Percentiles rank a stretch among this genome's conserved stretches.
Evolutionary conservation across 1,139 yeast genomes (phyloP).

Genomic region (Lodderomyces oxycetoniae): DNA sequence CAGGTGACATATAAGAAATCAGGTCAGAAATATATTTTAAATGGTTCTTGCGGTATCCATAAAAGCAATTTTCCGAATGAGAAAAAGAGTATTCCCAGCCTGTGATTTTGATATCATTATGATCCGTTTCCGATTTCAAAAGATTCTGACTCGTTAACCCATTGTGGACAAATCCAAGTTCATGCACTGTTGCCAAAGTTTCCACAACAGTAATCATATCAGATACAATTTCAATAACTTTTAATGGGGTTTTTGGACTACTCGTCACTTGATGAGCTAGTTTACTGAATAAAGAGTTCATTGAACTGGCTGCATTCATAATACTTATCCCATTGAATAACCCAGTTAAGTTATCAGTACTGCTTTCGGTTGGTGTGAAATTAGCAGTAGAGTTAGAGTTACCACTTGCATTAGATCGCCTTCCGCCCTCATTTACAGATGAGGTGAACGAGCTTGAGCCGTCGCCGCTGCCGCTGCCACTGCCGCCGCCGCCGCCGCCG

Average conservation of each 20-base stretch:
- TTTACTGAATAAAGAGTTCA: constrained; percentile 8
- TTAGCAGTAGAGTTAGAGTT: constrained; percentile 4
- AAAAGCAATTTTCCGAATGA: constrained; percentile 41
- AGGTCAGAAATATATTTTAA: constrained; percentile 29
- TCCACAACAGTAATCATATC: constrained; percentile 32
- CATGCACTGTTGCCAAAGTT: constrained; percentile 37
- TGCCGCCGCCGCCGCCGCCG: constrained; percentile 3
- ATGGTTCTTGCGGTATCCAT: constrained; percentile 28
- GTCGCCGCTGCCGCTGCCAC: constrained; percentile 2
- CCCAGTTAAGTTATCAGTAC: constrained; percentile 6
- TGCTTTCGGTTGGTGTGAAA: constrained; percentile 6
- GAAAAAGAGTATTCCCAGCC: constrained; percentile 53
- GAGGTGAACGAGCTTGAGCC: constrained; percentile 9
- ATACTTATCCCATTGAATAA: constrained; percentile 5
- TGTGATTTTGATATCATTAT: constrained; percentile 31
- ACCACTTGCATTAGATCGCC: constrained; percentile 5
- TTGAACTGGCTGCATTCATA: constrained; percentile 4
- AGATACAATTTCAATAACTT: constrained; percentile 28
- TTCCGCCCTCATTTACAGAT: not conserved
- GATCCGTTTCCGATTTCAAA: constrained; percentile 23
- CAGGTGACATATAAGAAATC: constrained; percentile 52
- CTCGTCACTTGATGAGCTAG: constrained; percentile 12
- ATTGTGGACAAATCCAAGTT: constrained; percentile 45
- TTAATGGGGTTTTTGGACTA: constrained; percentile 18
- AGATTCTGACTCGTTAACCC: constrained; percentile 42